Base-by-base conservation (phyloP, 768 basidiomycete genomes). In the Infundibulicybe gibba region DNA sequence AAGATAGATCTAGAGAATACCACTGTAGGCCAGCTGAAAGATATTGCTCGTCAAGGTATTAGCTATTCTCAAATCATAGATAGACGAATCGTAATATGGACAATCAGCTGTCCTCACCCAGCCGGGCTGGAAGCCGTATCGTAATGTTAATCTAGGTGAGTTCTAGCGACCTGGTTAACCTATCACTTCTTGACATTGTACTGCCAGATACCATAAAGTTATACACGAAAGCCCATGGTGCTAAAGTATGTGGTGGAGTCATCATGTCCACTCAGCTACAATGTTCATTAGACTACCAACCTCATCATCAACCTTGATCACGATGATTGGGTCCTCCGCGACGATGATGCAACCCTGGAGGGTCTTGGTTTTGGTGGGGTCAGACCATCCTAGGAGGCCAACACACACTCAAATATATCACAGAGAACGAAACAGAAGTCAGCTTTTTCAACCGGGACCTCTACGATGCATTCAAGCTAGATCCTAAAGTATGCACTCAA, bases 301-400 rank as follows among this genome's bases (percentile, higher is more conserved):
- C 75, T 99, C 21, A 97, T 99, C 65, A 97, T 99, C 61, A 99
- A 99, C 65, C 77, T 98, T 48, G 93, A 97, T 59, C 80, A 94
- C 58, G 95, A 98, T 48, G 89, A 92, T 8, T 95, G 93, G 90
- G 90, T 97, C 51, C 66, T 94, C 13, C 68, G 79, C 40, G 82
- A 92, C 52, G 85, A 85, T 34, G 60, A 61, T 6, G 79, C 76
- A 57, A 73, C 69, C 1, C 74, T 99, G n/a, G 80, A 73, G 2
- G 79, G 83, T 3, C 65, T 79, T 32, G 92, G 87, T 14, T 79
- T 94, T 41, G 89, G 95, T 94, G 48, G 47, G 84, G 67, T 17
- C 6, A 17, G n/a, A 25, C 42, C 17, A 30, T 32, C 41, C 14
- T 12, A 6, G 35, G 31, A 15, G 42, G 32, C 15, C 30, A 10